phyloP scores from a whole-genome alignment of 1,139 yeast species.

The Citeromyces siamensis region DNA sequence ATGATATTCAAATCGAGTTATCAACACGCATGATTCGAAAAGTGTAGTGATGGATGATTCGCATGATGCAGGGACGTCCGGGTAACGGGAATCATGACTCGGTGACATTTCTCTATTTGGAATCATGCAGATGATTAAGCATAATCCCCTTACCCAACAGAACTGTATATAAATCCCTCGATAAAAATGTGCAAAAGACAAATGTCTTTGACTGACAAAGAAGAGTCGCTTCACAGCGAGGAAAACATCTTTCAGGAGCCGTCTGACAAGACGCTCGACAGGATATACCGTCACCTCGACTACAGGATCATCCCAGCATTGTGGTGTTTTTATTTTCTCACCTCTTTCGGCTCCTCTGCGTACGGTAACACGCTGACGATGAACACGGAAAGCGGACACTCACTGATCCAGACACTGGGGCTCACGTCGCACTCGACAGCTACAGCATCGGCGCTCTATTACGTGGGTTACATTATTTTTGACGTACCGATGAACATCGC shows the following conservation, averaged over 20 bases:
- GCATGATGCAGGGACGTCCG: not conserved
- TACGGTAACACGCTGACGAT: constrained; percentile 77
- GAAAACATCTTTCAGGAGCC: not conserved
- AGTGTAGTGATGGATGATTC: too few relatives aligned
- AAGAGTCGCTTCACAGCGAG: constrained; percentile 1
- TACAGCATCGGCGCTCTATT: constrained; percentile 71
- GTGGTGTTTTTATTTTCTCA: constrained; percentile 69
- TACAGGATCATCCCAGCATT: constrained; percentile 68
- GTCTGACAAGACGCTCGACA: constrained; percentile 30
- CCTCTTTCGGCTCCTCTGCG: constrained; percentile 68
- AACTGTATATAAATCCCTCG: not conserved
- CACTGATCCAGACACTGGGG: constrained; percentile 39
- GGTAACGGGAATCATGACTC: constrained; percentile 3
- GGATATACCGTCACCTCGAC: constrained; percentile 56
- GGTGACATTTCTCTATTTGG: not conserved
- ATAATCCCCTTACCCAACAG: not conserved
- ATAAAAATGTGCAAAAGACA: too few relatives aligned
- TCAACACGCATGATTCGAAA: too few relatives aligned
- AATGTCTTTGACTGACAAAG: not conserved
- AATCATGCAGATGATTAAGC: not conserved
- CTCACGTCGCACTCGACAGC: constrained; percentile 48
- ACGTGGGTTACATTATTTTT: constrained; percentile 72
- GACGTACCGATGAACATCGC: constrained; percentile 82
- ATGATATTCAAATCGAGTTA: too few relatives aligned
- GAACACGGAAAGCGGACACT: constrained; percentile 55